Conservation (phyloP, 2,329 filamentous ascomycete species). For the Pezicula carpinea region DNA sequence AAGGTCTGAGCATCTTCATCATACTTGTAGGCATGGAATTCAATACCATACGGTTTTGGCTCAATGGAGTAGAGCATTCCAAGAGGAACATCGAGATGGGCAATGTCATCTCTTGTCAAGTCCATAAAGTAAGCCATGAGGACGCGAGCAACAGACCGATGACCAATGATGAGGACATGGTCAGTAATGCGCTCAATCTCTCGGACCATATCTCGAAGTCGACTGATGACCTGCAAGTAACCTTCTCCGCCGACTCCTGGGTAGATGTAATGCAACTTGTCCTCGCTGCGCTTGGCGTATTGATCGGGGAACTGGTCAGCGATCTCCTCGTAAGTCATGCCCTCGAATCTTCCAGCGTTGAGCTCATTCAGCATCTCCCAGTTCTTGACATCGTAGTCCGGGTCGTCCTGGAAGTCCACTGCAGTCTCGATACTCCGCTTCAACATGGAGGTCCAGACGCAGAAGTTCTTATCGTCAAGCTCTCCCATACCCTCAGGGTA, state of each 20-base stretch:
- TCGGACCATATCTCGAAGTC: slow-evolving; percentile 89
- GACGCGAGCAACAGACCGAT: slow-evolving; percentile 87
- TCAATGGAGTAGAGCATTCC: slow-evolving; percentile 94
- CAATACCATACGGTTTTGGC: slow-evolving; percentile 95
- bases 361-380: slow-evolving; percentile 98
- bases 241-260: slow-evolving; percentile 93
- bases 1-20: slow-evolving; percentile 76
- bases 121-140: slow-evolving; percentile 96
- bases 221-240: slow-evolving; percentile 95
- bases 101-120: slow-evolving; percentile 83
- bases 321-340: slow-evolving; percentile 91
- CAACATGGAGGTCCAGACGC: slow-evolving; percentile 98
- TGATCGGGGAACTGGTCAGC: slow-evolving; percentile 73
- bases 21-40: slow-evolving; percentile 94
- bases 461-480: slow-evolving; percentile 81
- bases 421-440: slow-evolving; percentile 84
- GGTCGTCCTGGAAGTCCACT: slow-evolving; percentile 82
- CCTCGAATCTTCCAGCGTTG: slow-evolving; percentile 88
- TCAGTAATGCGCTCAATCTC: slow-evolving; percentile 97
- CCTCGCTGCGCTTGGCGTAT: slow-evolving; percentile 69
- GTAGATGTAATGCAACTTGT: slow-evolving; percentile 96
- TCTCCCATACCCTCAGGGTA: slow-evolving; percentile 78
- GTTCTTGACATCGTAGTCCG: slow-evolving; percentile 93
- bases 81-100: slow-evolving; percentile 87
- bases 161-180: slow-evolving; percentile 86